Conservation (phyloP, 139 green algal genomes). For the Chlamydomonas schloesseri region DNA sequence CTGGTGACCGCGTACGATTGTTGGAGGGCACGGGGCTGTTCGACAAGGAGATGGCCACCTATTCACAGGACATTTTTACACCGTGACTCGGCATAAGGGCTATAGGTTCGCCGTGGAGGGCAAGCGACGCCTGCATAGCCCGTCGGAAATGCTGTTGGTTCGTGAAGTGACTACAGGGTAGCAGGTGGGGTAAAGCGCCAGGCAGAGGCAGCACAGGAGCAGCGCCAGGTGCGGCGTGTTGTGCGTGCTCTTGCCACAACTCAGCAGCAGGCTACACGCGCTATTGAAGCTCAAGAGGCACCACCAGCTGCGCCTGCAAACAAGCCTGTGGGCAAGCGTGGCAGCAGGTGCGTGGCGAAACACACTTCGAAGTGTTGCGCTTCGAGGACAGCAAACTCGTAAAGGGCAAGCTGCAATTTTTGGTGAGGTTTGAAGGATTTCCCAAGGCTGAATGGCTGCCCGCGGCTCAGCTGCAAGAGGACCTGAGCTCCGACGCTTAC, state of each 20-base stretch:
- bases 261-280: neutral
- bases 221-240: no score
- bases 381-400: no score
- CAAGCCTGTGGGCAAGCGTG: neutral
- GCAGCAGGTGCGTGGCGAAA: neutral
- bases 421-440: no score
- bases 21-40: neutral
- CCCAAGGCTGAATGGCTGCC: no score
- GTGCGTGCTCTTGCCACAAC: neutral
- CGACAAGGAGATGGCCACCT: neutral
- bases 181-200: neutral
- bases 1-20: no score
- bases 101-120: neutral
- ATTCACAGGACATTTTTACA: neutral
- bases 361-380: no score
- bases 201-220: neutral
- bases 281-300: neutral
- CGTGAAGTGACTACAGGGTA: slow-evolving; percentile 7
- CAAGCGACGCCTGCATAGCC: neutral
- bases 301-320: neutral
- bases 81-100: neutral
- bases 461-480: no score
- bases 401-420: no score
- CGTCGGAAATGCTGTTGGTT: neutral
- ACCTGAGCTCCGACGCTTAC: no score